Conservation (phyloP, 768 basidiomycete species). For the Coprinopsis sp. region DNA sequence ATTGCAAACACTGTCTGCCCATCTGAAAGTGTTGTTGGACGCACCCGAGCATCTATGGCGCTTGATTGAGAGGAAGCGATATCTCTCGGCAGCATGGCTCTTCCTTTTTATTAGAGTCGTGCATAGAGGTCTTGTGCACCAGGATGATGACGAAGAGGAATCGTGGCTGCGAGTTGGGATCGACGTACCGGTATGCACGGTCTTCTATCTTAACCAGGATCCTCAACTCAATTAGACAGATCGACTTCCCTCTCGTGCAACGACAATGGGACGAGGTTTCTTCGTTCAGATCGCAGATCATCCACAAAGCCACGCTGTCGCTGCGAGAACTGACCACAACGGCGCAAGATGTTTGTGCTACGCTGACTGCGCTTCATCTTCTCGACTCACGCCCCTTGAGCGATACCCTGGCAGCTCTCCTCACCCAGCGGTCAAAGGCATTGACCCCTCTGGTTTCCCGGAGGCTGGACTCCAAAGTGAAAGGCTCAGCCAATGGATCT, state of each 20-base stretch:
- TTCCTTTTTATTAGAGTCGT: conserved; percentile 85
- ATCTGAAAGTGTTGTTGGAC: conserved; percentile 88
- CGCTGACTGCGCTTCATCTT: conserved; percentile 79
- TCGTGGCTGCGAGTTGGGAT: conserved; percentile 57
- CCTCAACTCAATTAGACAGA: conserved; percentile 40
- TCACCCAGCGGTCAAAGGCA: conserved; percentile 65
- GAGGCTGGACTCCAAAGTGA: conserved; percentile 1
- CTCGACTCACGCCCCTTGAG: conserved; percentile 78
- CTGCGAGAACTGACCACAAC: conserved; percentile 49
- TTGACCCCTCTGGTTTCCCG: conserved; percentile 22
- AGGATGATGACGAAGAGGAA: conserved; percentile 61
- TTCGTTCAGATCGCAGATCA: conserved; percentile 84
- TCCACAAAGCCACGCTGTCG: conserved; percentile 81
- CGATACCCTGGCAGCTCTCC: conserved; percentile 66
- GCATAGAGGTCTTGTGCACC: conserved; percentile 63
- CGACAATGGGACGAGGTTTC: conserved; percentile 91
- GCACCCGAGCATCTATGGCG: conserved; percentile 91
- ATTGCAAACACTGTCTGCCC: conserved; percentile 75
- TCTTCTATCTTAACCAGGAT: neutral
- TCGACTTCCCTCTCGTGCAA: conserved; percentile 83
- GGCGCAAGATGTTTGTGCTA: conserved; percentile 65
- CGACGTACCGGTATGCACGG: conserved; percentile 50
- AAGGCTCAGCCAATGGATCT: neutral
- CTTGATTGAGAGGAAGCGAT: conserved; percentile 73
- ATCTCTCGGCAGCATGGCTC: conserved; percentile 81